Conservation (phyloP, 352 stramenopile species). For the Elongisporangium prolatum region DNA sequence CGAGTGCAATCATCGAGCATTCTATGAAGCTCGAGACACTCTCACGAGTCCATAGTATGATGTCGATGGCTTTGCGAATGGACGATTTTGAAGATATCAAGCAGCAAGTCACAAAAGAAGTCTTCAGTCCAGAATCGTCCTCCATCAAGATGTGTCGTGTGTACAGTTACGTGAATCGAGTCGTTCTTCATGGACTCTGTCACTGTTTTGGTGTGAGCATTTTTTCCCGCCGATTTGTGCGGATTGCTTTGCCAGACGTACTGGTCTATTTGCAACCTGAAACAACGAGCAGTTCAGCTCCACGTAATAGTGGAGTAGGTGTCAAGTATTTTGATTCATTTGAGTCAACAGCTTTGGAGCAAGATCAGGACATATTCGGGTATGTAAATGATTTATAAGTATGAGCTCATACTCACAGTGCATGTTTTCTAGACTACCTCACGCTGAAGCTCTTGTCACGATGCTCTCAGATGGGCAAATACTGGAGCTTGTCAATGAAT, state of each 20-base stretch:
- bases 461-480: conserved; percentile 23
- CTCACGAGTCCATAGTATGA: conserved; percentile 19
- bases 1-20: conserved; percentile 49
- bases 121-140: conserved; percentile 4
- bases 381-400: conserved; percentile 3
- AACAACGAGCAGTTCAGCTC: neutral
- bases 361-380: conserved; percentile 15
- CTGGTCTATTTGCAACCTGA: neutral
- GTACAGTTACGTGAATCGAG: conserved; percentile 1
- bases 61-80: conserved; percentile 17
- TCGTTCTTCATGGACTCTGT: neutral
- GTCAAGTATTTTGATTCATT: neutral
- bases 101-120: conserved; percentile 18
- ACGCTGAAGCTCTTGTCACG: conserved; percentile 18
- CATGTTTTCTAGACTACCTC: conserved; percentile 7
- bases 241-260: neutral
- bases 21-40: conserved; percentile 29
- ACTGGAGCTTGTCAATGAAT: conserved; percentile 26
- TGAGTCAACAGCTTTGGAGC: neutral
- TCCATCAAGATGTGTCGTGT: neutral
- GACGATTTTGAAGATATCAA: conserved; percentile 29
- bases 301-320: neutral
- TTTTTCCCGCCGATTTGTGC: neutral
- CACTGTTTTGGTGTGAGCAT: neutral
- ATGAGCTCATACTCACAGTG: neutral